Percentiles rank a stretch among this genome's conserved stretches.
phyloP scores from a whole-genome alignment of 805 yeast genomes.

The Wickerhamomyces bovis region DNA sequence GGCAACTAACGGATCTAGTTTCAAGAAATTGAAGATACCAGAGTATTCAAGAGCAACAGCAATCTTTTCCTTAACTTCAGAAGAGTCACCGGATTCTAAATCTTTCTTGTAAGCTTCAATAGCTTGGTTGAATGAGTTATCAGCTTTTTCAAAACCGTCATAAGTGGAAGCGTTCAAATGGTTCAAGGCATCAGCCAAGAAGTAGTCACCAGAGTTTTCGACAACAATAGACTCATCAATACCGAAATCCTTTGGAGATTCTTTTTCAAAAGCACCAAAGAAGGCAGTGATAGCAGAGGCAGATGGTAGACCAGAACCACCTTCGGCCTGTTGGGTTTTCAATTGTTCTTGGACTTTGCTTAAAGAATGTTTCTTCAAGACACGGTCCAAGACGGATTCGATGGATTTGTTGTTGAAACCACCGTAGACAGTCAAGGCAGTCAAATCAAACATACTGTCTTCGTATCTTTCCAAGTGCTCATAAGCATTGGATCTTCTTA shows the following conservation, averaged over 20 bases:
- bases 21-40: slow-evolving; percentile 80
- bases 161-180: slow-evolving; percentile 41
- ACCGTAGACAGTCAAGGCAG: slow-evolving; percentile 81
- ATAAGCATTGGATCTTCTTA: slow-evolving; percentile 90
- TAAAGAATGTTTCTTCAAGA: slow-evolving; percentile 74
- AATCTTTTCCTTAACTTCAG: slow-evolving; percentile 30
- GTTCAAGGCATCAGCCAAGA: slow-evolving; percentile 58
- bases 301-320: slow-evolving; percentile 54
- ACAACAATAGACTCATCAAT: slow-evolving; percentile 32
- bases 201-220: slow-evolving; percentile 55
- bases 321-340: slow-evolving; percentile 23
- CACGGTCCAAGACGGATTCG: slow-evolving; percentile 81
- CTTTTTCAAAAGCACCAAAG: slow-evolving; percentile 75
- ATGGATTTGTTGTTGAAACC: slow-evolving; percentile 74
- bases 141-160: slow-evolving; percentile 33
- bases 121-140: slow-evolving; percentile 48
- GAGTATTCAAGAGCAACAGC: slow-evolving; percentile 79
- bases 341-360: slow-evolving; percentile 59
- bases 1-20: slow-evolving; percentile 64
- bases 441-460: slow-evolving; percentile 87
- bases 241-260: slow-evolving; percentile 38
- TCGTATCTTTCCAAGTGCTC: slow-evolving; percentile 73
- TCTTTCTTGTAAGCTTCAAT: slow-evolving; percentile 35
- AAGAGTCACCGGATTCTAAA: slow-evolving; percentile 22
- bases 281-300: slow-evolving; percentile 80